A percentile compares a stretch with the other conserved stretches of the same genome.
phyloP scores from a whole-genome alignment of 495 filamentous ascomycete genomes.

The Terfezia claveryi region DNA sequence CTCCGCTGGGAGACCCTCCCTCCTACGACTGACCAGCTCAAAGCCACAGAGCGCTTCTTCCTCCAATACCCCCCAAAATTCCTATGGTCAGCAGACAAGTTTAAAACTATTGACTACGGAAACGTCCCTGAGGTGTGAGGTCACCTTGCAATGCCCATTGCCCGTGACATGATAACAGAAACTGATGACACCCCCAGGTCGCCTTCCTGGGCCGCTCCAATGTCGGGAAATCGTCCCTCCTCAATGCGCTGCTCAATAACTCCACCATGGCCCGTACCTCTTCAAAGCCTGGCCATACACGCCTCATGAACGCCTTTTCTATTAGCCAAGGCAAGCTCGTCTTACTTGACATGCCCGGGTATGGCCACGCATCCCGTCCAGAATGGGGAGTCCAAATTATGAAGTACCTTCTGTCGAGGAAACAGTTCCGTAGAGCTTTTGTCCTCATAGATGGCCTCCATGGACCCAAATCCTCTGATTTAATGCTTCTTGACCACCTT shows the following conservation, averaged over 20 bases:
- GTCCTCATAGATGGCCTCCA: conserved; percentile 61
- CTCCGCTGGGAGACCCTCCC: conserved; percentile 17
- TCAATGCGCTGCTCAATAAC: conserved; percentile 58
- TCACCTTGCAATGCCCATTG: conserved; percentile 21
- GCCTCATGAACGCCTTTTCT: conserved; percentile 64
- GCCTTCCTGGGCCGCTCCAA: conserved; percentile 68
- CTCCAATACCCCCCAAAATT: conserved; percentile 35
- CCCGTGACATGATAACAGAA: conserved; percentile 24
- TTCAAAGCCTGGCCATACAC: conserved; percentile 52
- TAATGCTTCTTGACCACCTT: conserved; percentile 41
- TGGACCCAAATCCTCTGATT: conserved; percentile 56
- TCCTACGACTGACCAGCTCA: conserved; percentile 33
- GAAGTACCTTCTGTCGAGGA: conserved; percentile 54
- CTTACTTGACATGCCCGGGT: conserved; percentile 83
- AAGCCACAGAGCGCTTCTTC: conserved; percentile 41
- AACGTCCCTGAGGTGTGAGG: conserved; percentile 29
- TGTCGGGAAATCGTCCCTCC: conserved; percentile 71
- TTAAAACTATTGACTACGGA: conserved; percentile 40
- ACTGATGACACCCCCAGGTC: conserved; percentile 18
- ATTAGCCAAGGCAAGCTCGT: conserved; percentile 39
- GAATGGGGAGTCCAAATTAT: conserved; percentile 75
- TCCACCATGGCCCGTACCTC: conserved; percentile 38
- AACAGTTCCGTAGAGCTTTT: conserved; percentile 60
- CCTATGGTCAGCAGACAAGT: conserved; percentile 47
- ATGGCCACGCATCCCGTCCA: conserved; percentile 50